Conservation (phyloP, 306 rosid species). For the Calophaca sinica region DNA sequence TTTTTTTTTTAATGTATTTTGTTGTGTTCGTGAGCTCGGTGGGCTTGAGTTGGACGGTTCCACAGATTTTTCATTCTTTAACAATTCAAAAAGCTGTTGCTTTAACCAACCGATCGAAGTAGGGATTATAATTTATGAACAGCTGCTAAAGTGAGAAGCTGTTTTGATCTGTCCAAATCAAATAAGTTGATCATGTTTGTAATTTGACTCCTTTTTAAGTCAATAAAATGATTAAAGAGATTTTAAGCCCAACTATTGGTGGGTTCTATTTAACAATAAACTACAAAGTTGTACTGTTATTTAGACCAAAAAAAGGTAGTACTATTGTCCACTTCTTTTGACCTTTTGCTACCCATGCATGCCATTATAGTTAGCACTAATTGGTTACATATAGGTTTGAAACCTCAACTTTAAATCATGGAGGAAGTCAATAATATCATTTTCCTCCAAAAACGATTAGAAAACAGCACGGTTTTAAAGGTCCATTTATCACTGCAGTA, state of each 20-base stretch:
- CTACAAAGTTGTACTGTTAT: background rate
- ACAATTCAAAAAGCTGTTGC: slow-evolving; percentile 35
- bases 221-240: slow-evolving; percentile 34
- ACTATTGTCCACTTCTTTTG: slow-evolving; percentile 25
- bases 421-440: slow-evolving; percentile 42
- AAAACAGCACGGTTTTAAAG: too few species aligned
- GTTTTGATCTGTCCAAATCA: slow-evolving; percentile 46
- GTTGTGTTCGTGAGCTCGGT: background rate
- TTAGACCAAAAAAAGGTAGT: too few species aligned
- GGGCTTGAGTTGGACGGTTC: slow-evolving; percentile 37
- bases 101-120: background rate
- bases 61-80: background rate
- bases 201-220: slow-evolving; percentile 8
- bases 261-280: slow-evolving; percentile 4
- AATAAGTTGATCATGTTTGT: slow-evolving; percentile 21
- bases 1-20: slow-evolving; percentile 14
- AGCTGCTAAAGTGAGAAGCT: background rate
- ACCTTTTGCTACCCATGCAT: slow-evolving; percentile 8
- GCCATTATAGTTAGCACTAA: slow-evolving; percentile 7
- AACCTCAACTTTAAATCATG: background rate
- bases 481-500: background rate
- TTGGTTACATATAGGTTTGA: background rate
- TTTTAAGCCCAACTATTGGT: slow-evolving; percentile 7
- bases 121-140: slow-evolving; percentile 1
- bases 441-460: background rate